Evolutionary conservation across 345 rosid genomes (phyloP), one percentile per base, ranked within the genome.

Genomic region (Excoecaria agallocha): DNA sequence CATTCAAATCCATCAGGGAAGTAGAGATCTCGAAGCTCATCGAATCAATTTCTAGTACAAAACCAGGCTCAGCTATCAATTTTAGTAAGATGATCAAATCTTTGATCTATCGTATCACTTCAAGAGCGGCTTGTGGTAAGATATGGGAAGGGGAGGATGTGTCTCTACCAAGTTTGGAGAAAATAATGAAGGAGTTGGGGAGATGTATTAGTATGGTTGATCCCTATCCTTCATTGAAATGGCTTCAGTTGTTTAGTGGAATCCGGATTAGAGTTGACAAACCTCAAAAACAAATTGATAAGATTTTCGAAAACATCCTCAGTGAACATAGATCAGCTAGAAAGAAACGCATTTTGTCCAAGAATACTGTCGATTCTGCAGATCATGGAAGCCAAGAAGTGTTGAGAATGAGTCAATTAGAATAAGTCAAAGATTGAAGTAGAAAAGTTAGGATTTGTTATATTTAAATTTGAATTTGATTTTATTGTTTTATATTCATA

Each of bases 1-100:
- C 72, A 16, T 69, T 69, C 72, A 52, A 37, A 69, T 51, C 60
- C 3, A 55, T 70, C 50, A 54, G 73, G 62, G 73, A 70, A 46
- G 70, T 48, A 46, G 70, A 67, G 13, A 24, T 56, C 8, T 0
- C 16, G 13, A 67, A 46, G 12, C 56, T 67, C 3, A 48, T 67
- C 39, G 12, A 1, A 4, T 10, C 30, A 1, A 45, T 67, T 67
- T 67, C 56, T 8, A 22, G 12, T 2, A 12, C 7, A 0, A 9
- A 66, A 66, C n/a, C 19, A 1, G 55, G 19, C 0, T 45, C 70
- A 1, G 19, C 35, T 20, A 46, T 67, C 2, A 67, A 67, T 11
- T 48, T 67, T 20, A 67, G 37, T 13, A n/a, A 15, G 62, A 37
- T 38, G 63, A 45, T 70, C 46, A 37, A 12, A n/a, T 56, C 48